Percentiles rank a stretch among this genome's conserved stretches.
phyloP scores from a whole-genome alignment of 257 asterid species.

The Solanum chiquidenum region DNA sequence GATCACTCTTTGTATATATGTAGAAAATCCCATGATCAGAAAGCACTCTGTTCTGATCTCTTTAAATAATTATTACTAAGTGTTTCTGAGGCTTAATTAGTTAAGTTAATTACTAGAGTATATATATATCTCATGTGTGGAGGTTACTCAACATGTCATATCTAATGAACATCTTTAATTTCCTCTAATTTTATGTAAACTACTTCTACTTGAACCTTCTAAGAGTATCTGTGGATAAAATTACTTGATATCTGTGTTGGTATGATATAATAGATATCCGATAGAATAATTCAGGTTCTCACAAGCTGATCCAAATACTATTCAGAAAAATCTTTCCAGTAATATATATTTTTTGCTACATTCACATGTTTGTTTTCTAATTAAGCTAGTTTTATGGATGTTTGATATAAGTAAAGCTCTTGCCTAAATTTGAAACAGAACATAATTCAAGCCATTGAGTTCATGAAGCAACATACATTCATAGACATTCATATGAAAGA shows the following conservation, averaged over 20 bases:
- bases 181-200: neutral
- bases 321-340: neutral
- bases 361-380: neutral
- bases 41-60: neutral
- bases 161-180: neutral
- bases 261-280: no score
- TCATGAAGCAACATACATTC: neutral
- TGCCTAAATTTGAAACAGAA: neutral
- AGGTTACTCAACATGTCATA: neutral
- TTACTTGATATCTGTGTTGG: neutral
- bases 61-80: neutral
- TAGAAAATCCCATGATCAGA: neutral
- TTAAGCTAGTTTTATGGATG: neutral
- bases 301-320: neutral
- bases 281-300: no score
- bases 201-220: neutral
- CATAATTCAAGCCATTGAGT: neutral
- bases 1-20: neutral
- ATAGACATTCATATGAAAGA: neutral
- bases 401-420: neutral
- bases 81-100: neutral
- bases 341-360: neutral
- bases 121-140: neutral
- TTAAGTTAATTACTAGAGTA: neutral
- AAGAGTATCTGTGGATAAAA: neutral